Conservation (phyloP, 495 filamentous ascomycete genomes). For the Cryomyces antarcticus region DNA sequence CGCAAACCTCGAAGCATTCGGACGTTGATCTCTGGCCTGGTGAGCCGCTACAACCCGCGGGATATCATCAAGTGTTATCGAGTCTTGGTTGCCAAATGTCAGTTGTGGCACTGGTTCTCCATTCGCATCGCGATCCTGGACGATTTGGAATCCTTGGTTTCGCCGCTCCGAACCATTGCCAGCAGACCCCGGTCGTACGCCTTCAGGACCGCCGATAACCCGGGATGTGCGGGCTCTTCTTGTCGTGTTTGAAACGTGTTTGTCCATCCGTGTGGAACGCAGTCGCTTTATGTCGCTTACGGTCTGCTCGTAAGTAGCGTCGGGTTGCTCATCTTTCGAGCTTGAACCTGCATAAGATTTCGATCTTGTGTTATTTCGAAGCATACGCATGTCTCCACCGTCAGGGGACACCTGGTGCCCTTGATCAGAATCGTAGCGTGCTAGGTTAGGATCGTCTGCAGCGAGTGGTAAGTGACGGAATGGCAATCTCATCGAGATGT, state of each 20-base stretch:
- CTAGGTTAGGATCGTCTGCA: slow-evolving; percentile 51
- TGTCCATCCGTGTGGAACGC: slow-evolving; percentile 82
- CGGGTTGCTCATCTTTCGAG: slow-evolving; percentile 22
- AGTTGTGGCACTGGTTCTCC: slow-evolving; percentile 53
- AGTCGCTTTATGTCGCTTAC: slow-evolving; percentile 84
- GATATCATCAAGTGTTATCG: slow-evolving; percentile 86
- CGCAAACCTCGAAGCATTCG: slow-evolving; percentile 60
- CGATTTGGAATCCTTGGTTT: slow-evolving; percentile 50
- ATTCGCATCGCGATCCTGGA: slow-evolving; percentile 63
- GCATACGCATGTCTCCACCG: slow-evolving; percentile 25
- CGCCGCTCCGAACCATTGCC: slow-evolving; percentile 33
- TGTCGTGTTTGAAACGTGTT: slow-evolving; percentile 76
- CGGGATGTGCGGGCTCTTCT: slow-evolving; percentile 76
- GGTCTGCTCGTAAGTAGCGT: slow-evolving; percentile 76
- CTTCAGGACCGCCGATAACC: slow-evolving; percentile 83
- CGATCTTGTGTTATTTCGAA: slow-evolving; percentile 48
- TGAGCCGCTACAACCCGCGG: slow-evolving; percentile 92
- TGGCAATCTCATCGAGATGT: neutral
- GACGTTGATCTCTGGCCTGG: slow-evolving; percentile 79
- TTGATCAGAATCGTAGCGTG: slow-evolving; percentile 45
- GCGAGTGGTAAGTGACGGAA: neutral
- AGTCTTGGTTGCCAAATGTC: slow-evolving; percentile 77
- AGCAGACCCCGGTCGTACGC: slow-evolving; percentile 59
- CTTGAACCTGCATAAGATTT: slow-evolving; percentile 48
- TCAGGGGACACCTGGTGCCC: slow-evolving; percentile 30